Base-by-base conservation (phyloP, 108 stramenopile species). In the Pseudonitzschia multistriata region DNA sequence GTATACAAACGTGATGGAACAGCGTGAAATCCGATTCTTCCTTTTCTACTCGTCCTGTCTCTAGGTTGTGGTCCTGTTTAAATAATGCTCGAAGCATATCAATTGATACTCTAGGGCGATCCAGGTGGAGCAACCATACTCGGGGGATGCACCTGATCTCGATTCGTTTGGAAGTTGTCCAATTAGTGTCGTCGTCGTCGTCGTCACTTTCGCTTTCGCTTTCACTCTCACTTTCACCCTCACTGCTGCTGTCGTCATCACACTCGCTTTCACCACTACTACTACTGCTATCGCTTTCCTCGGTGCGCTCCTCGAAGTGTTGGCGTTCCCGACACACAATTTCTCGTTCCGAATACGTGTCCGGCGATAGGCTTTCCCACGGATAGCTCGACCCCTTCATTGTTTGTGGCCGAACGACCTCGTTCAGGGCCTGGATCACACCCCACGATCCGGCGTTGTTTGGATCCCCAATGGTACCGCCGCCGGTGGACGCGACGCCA, bases 91-190 rank as follows among this genome's bases (percentile, higher is more conserved):
- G 50, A 56, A 53, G 5, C 37, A 30, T 68, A 7, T 28, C 21
- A 22, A 30, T 39, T 37, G 52, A 54, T 33, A 31, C 25, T 21
- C 14, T 34, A 36, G 63, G 63, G 45, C 83, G 74, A 24, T 79
- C 70, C 49, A 79, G 36, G 39, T 76, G 71, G 13, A 83, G 28
- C 15, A 83, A 54, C 35, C 60, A 77, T 25, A 62, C 36, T 3
- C 31, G 49, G 24, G 83, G 83, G 4, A 83, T 15, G 5, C 22
- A 3, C 49, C 69, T 56, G 17, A 83, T 22, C 19, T 50, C 27
- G 45, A 74, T 53, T 36, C 29, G 21, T 55, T 62, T 73, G 52
- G 59, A 50, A 8, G 81, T 77, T n/a, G 21, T 61, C 67, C 71
- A 74, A 15, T 68, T 50, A 27, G n/a, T 19, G 42, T 67, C 54